Percentiles rank a stretch among this genome's conserved stretches.
Conservation (phyloP, 208 protist genomes). For the Wallacemonas rigidus region DNA sequence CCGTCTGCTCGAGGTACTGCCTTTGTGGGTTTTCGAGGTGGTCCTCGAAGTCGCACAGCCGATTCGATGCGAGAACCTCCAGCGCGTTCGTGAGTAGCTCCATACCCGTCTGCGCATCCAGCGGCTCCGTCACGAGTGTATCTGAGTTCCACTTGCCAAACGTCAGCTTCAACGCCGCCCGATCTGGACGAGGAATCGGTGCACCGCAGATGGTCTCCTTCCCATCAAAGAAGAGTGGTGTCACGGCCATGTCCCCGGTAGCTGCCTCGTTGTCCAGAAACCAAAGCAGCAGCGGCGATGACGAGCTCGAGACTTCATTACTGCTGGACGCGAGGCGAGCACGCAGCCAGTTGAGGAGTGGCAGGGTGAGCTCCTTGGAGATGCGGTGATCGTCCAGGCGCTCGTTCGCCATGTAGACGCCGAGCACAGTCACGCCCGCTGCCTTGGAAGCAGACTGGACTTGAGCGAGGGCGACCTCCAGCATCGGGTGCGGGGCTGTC, state of each 20-base stretch:
- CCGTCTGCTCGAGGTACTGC: conserved; percentile 77
- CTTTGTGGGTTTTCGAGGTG: conserved; percentile 80
- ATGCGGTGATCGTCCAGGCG: conserved; percentile 57
- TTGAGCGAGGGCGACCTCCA: conserved; percentile 79
- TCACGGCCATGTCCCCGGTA: conserved; percentile 50
- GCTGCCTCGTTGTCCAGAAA: conserved; percentile 62
- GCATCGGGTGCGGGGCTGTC: conserved; percentile 80
- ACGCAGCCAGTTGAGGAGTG: conserved; percentile 45
- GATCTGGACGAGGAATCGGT: not conserved
- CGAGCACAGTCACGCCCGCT: conserved; percentile 66
- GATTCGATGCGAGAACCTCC: conserved; percentile 74
- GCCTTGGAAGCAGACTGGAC: conserved; percentile 66
- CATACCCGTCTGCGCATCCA: conserved; percentile 46
- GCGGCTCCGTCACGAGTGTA: conserved; percentile 56
- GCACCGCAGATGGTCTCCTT: conserved; percentile 23
- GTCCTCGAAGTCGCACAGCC: conserved; percentile 84
- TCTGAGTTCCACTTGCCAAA: conserved; percentile 83
- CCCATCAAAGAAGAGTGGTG: conserved; percentile 38
- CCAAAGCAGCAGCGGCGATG: conserved; percentile 46
- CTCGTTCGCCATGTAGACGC: conserved; percentile 86
- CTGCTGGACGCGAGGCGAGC: conserved; percentile 31
- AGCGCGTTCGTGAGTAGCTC: conserved; percentile 72
- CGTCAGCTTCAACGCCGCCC: conserved; percentile 30
- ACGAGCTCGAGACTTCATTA: conserved; percentile 12
- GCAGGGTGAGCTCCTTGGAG: conserved; percentile 33